These are phyloP conservation scores for Microstegium vimineum DNA, from an alignment of 176 grass and related monocot genomes.

Conservation along the genomic window DNA sequence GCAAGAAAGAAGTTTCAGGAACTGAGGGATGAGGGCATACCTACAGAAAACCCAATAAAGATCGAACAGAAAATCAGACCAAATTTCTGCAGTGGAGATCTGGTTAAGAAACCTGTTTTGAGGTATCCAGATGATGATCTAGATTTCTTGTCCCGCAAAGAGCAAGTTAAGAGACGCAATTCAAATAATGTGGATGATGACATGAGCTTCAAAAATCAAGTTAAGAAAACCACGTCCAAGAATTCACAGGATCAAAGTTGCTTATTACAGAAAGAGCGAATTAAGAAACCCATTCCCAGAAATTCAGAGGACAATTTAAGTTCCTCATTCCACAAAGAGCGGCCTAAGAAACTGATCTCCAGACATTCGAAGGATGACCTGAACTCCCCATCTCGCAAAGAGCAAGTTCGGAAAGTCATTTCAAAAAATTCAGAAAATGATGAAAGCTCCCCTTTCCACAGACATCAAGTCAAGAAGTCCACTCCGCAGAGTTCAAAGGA, in stretches of 20 bases:
- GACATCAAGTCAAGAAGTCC: slow-evolving; percentile 36
- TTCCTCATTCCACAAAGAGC: slow-evolving; percentile 38
- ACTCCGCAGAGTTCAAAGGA: slow-evolving; percentile 25
- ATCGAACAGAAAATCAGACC: slow-evolving; percentile 52
- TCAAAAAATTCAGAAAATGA: slow-evolving; percentile 35
- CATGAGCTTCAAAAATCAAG: slow-evolving; percentile 22
- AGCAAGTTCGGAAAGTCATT: slow-evolving; percentile 14
- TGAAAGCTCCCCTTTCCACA: slow-evolving; percentile 10
- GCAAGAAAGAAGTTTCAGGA: slow-evolving; percentile 92
- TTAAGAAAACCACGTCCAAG: slow-evolving; percentile 23
- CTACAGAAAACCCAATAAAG: slow-evolving; percentile 45
- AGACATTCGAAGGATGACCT: slow-evolving; percentile 36
- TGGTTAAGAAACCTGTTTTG: slow-evolving; percentile 47
- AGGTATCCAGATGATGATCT: slow-evolving; percentile 40
- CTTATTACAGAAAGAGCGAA: slow-evolving; percentile 29
- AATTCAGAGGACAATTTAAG: slow-evolving; percentile 42
- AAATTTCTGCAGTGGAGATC: slow-evolving; percentile 41
- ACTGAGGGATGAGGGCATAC: slow-evolving; percentile 69
- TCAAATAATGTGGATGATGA: slow-evolving; percentile 22
- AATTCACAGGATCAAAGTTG: slow-evolving; percentile 34
- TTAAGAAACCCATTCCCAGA: slow-evolving; percentile 39
- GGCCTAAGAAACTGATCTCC: slow-evolving; percentile 24
- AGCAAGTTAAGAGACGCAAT: slow-evolving; percentile 31
- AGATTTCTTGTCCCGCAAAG: slow-evolving; percentile 38
- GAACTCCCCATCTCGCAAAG: slow-evolving; percentile 30